A percentile compares a stretch with the other conserved stretches of the same genome.
phyloP scores from a whole-genome alignment of 306 rosid species.

The Vachellia collinsii region DNA sequence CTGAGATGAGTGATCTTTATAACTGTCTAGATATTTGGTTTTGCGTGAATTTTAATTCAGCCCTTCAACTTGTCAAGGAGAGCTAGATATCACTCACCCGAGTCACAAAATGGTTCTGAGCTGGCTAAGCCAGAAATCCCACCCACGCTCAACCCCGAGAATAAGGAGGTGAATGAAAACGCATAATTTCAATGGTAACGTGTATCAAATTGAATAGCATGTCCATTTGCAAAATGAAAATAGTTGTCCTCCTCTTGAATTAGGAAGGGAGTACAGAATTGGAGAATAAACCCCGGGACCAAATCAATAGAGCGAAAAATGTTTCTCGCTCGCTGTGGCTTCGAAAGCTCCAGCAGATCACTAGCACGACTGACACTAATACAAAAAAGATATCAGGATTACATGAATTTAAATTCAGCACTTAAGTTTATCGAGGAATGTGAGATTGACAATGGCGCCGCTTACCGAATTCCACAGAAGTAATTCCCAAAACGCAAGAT shows the following conservation, averaged over 20 bases:
- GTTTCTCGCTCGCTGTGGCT: slow-evolving; percentile 21
- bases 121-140: slow-evolving; percentile 10
- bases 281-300: not conserved
- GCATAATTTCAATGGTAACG: slow-evolving; percentile 11
- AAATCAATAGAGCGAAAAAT: not conserved
- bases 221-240: not conserved
- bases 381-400: not conserved
- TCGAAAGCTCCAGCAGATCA: slow-evolving; percentile 16
- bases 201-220: not conserved
- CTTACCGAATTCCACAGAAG: slow-evolving; percentile 27
- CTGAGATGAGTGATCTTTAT: not conserved
- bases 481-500: not conserved
- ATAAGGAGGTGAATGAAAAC: not conserved
- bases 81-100: not conserved
- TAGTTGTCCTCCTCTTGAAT: slow-evolving; percentile 7
- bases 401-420: slow-evolving; percentile 16
- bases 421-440: not conserved
- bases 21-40: not conserved
- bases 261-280: not conserved
- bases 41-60: slow-evolving; percentile 19
- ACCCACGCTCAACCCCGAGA: slow-evolving; percentile 9
- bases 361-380: not conserved
- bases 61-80: not conserved
- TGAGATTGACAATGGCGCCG: not conserved
- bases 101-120: slow-evolving; percentile 13